Base-by-base conservation (phyloP, 768 basidiomycete species). In the Rhodosporidiobolus odoratus region DNA sequence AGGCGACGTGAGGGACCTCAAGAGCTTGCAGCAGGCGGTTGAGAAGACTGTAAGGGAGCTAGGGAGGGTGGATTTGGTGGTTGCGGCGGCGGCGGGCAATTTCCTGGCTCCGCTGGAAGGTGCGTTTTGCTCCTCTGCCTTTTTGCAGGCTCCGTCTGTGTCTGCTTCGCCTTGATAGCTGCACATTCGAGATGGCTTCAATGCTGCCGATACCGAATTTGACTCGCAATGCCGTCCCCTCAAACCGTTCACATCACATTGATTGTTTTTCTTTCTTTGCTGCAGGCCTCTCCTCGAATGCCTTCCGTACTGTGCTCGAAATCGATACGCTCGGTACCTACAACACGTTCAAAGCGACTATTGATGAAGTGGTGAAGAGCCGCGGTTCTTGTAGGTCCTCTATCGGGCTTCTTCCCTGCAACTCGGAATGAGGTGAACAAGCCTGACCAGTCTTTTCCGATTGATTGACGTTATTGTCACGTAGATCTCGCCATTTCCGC, bases 1-100 rank as follows among this genome's bases (percentile, higher is more conserved):
- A 71, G 92, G 85, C 2, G 95, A 98, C 77, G 95, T 99, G 15
- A 83, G 94, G 57, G 82, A 89, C 47, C 87, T 90, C 2, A 83
- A 86, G 58, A 61, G 87, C 21, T 80, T 99, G 47, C 83, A 85
- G 68, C 85, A 83, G 12, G 95, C 95, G 10, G 94, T 91, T 27
- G 80, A 85, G 35, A 84, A 86, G 77, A 85, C 90, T 1, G 84
- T 93, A 25, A 85, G 87, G 70, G 83, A 83, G 74, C 93, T 89
- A 77, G 93, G 94, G 1, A 84, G 83, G 72, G 91, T 99, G 68
- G 94, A 99, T 81, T 95, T 91, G 78, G 94, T 97, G 60, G 90
- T 97, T 92, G 91, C 78, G 92, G 92, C 90, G 71, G 93, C 93
- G 50, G 95, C 95, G 67, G 95, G 95, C 4, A 99, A 98, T 82